Conservation (phyloP, 352 stramenopile genomes). For the Pythium scleroteichum region DNA sequence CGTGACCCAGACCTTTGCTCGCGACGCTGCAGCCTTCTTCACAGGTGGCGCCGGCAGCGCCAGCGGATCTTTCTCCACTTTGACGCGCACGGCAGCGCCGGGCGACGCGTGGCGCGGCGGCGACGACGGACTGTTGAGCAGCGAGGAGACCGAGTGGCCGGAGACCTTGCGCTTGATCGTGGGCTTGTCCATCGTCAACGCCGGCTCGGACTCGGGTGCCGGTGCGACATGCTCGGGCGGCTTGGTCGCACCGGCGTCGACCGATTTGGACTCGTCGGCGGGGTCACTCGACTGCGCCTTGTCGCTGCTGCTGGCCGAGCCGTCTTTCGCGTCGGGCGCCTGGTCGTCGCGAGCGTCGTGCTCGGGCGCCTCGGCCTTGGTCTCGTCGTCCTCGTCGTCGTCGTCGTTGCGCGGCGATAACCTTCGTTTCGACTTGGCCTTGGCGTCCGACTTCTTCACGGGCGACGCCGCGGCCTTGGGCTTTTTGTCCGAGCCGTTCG, state of each 20-base stretch:
- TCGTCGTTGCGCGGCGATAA: constrained; percentile 9
- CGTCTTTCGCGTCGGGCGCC: too few relatives aligned
- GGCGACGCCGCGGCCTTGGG: constrained; percentile 4
- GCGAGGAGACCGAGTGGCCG: constrained; percentile 66
- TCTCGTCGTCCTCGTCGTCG: constrained; percentile 46
- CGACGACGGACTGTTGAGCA: constrained; percentile 67
- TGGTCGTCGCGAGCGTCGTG: constrained; percentile 1
- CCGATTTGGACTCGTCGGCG: background rate
- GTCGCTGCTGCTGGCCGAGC: too few relatives aligned
- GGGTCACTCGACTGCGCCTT: background rate
- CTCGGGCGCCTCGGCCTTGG: constrained; percentile 1
- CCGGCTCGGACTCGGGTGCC: background rate
- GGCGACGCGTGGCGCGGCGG: constrained; percentile 28
- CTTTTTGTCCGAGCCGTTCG: constrained; percentile 23
- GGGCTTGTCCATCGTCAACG: constrained; percentile 21
- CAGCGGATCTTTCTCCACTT: constrained; percentile 54
- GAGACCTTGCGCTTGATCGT: constrained; percentile 40
- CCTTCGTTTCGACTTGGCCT: constrained; percentile 14
- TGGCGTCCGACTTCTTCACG: constrained; percentile 18
- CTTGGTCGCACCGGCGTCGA: background rate
- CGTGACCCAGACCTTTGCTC: constrained; percentile 34
- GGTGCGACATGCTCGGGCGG: constrained; percentile 5
- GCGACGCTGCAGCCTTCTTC: constrained; percentile 30
- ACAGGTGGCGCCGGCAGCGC: constrained; percentile 21
- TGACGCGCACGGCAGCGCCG: constrained; percentile 50